Percentiles rank a stretch among this genome's conserved stretches.
These are phyloP conservation scores for Tolypocladium guangdongense DNA, from an alignment of 2,329 filamentous ascomycete species.

Conservation along the genomic window DNA sequence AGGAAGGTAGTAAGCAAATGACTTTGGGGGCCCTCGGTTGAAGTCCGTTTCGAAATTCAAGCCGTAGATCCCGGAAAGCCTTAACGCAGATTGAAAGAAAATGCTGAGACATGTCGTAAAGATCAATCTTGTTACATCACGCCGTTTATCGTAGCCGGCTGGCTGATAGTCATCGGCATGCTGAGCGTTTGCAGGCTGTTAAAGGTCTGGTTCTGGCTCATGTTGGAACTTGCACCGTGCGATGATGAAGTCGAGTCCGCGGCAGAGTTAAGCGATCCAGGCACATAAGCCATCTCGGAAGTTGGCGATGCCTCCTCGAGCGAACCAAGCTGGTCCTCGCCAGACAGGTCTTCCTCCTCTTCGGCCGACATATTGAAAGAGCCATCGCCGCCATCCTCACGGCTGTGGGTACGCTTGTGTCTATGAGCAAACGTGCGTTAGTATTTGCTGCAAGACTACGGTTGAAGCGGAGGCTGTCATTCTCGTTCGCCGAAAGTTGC, in stretches of 20 bases:
- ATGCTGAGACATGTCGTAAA: not conserved
- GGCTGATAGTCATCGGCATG: slow-evolving; percentile 55
- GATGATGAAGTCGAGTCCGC: slow-evolving; percentile 14
- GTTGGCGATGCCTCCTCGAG: slow-evolving; percentile 69
- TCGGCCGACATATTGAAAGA: slow-evolving; percentile 61
- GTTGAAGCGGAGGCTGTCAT: not conserved
- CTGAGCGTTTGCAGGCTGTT: slow-evolving; percentile 51
- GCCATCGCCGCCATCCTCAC: slow-evolving; percentile 48
- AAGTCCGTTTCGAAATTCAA: not conserved
- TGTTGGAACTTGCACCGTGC: slow-evolving; percentile 8
- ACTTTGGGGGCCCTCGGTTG: not conserved
- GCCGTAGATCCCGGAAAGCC: not conserved
- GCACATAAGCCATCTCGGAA: slow-evolving; percentile 54
- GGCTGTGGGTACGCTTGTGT: slow-evolving; percentile 70
- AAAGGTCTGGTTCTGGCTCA: slow-evolving; percentile 25
- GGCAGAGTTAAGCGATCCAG: slow-evolving; percentile 37
- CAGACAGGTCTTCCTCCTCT: slow-evolving; percentile 71
- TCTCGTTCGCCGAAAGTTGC: not conserved
- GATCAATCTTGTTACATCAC: slow-evolving; percentile 27
- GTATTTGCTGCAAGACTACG: not conserved
- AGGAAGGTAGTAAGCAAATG: slow-evolving; percentile 3
- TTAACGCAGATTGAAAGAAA: slow-evolving; percentile 10
- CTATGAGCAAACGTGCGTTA: slow-evolving; percentile 34
- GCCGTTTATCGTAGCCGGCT: slow-evolving; percentile 35
- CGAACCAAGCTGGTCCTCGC: slow-evolving; percentile 74